Evolutionary conservation across 1,139 yeast species (phyloP), one percentile per base, ranked within the genome.

Genomic region (Taphrina populina): DNA sequence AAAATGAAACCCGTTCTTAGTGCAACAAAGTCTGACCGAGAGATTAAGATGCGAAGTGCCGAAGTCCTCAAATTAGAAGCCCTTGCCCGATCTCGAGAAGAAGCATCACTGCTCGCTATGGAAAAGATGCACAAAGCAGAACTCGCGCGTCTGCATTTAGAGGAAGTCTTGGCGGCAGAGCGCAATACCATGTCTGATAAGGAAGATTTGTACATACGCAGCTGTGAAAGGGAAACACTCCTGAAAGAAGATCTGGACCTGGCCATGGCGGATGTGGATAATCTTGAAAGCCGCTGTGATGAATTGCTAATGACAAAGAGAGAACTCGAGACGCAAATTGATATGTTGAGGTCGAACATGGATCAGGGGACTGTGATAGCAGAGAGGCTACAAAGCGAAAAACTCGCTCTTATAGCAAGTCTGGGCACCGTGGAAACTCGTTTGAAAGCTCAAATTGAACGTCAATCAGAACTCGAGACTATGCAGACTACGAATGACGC

Each of bases 1-100:
- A 79, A 80, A 57, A 73, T 92, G 63, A 85, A 85, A 62, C 97
- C 98, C 0, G 70, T 90, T 51, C 71, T 88, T 21, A 82, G 81
- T 58, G 86, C 85, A 7, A 78, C 88, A 0, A 71, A 75, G 30
- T 71, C 81, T 63, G 82, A 80, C 59, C 82, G 82, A 13, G 80
- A 82, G 60, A 73, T 86, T 55, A 77, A 76, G 58, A 72, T 72
- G 43, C 71, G 86, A 33, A 87, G 81, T 60, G 64, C 64, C 21
- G 69, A 69, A 35, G 64, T 70, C 13, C 63, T 64, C 49, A 66
- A 65, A 2, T 62, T 72, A 19, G 73, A 75, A 46, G 62, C 55
- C 20, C 30, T 44, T 11, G 55, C 53, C 15, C n/a, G 62, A 4
- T 34, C 44, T 15, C 72, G 74, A 49, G 71, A 70, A 54, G 58